These are phyloP conservation scores for Typha latifolia DNA, from an alignment of 176 grass and related monocot species.

Conservation along the genomic window DNA sequence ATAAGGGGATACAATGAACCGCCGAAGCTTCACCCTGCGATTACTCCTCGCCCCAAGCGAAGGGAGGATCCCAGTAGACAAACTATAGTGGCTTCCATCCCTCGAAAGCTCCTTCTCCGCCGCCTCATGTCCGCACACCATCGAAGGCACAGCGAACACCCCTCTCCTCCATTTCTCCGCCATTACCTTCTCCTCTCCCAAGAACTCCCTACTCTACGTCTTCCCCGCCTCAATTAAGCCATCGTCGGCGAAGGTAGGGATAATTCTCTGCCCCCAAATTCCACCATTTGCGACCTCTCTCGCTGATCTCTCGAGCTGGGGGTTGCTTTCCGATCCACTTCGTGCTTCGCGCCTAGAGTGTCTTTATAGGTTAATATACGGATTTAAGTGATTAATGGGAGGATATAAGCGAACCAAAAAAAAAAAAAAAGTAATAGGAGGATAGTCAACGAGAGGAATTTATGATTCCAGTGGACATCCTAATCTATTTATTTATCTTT, in stretches of 20 bases:
- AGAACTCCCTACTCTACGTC: background rate
- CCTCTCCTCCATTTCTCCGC: background rate
- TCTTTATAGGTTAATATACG: no score
- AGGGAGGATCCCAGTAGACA: constrained; percentile 79
- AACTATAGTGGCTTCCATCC: constrained; percentile 89
- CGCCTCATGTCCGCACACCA: constrained; percentile 5
- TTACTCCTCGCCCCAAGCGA: constrained; percentile 82
- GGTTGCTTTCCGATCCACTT: no score
- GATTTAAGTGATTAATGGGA: no score
- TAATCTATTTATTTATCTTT: no score
- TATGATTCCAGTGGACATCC: no score
- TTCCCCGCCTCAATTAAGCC: background rate
- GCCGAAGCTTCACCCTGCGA: constrained; percentile 51
- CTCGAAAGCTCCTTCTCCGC: constrained; percentile 47
- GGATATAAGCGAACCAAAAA: no score
- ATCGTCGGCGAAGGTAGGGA: background rate
- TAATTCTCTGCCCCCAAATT: no score
- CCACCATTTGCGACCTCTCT: no score
- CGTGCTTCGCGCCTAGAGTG: no score
- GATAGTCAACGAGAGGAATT: no score
- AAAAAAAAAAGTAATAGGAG: no score
- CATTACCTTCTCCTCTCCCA: background rate
- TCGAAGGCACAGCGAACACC: background rate
- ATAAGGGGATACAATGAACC: constrained; percentile 64
- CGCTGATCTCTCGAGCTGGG: no score